phyloP scores from a whole-genome alignment of 345 rosid species.

The Lepidium didymum region DNA sequence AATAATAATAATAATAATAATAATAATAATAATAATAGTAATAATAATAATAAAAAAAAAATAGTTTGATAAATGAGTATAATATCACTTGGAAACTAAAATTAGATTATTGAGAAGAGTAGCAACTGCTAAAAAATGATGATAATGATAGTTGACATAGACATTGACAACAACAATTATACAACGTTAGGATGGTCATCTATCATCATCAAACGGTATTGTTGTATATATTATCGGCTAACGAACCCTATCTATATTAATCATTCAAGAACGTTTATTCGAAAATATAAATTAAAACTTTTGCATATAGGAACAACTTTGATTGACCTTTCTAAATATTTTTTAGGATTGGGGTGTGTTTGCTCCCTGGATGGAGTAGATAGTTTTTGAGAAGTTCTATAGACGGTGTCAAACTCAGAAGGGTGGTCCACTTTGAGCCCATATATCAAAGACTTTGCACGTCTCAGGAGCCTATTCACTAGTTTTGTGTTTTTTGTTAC shows the following conservation, averaged over 20 bases:
- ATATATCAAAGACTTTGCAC: too few species aligned
- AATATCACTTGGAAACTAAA: neutral
- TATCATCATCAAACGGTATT: conserved; percentile 14
- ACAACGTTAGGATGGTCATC: conserved; percentile 12
- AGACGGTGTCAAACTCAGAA: too few species aligned
- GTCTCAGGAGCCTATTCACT: too few species aligned
- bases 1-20: too few species aligned
- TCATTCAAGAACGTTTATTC: neutral
- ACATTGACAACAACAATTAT: conserved; percentile 9
- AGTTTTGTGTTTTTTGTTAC: too few species aligned
- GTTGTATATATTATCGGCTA: conserved; percentile 1
- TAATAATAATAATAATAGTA: too few species aligned
- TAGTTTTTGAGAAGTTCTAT: too few species aligned
- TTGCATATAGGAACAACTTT: neutral
- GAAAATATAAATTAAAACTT: neutral
- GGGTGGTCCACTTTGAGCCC: too few species aligned
- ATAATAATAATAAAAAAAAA: neutral
- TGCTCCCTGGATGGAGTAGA: too few species aligned
- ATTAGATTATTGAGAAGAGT: neutral
- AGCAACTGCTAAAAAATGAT: neutral
- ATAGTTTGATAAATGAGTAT: neutral
- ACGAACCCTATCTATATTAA: neutral
- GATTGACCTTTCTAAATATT: too few species aligned
- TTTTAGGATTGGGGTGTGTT: too few species aligned
- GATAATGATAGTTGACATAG: conserved; percentile 8